Conservation (phyloP, 2,329 filamentous ascomycete genomes). For the Arthroderma sp. region DNA sequence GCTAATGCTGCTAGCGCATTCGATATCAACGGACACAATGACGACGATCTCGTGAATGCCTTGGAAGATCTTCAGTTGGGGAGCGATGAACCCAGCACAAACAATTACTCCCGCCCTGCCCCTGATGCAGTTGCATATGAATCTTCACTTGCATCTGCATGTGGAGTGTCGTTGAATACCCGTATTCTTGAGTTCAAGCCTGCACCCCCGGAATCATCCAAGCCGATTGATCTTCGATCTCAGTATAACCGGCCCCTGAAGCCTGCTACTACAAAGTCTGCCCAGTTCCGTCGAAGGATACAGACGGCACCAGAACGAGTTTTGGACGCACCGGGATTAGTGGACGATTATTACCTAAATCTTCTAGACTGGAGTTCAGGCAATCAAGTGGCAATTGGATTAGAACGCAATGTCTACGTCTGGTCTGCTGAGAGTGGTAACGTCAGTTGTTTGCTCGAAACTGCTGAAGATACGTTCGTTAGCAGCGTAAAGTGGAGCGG, state of each 20-base stretch:
- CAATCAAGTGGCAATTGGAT: slow-evolving; percentile 94
- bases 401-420: slow-evolving; percentile 94
- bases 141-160: slow-evolving; percentile 77
- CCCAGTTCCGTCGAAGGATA: slow-evolving; percentile 82
- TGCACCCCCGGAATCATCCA: slow-evolving; percentile 91
- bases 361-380: slow-evolving; percentile 94
- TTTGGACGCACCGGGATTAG: slow-evolving; percentile 84
- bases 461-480: slow-evolving; percentile 80
- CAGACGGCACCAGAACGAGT: slow-evolving; percentile 92
- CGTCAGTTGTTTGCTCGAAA: slow-evolving; percentile 80
- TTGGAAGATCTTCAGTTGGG: slow-evolving; percentile 69
- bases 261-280: slow-evolving; percentile 56
- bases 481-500: slow-evolving; percentile 98
- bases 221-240: slow-evolving; percentile 90
- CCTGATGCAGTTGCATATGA: slow-evolving; percentile 85
- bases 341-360: slow-evolving; percentile 99
- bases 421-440: slow-evolving; percentile 93
- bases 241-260: slow-evolving; percentile 97
- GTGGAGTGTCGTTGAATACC: slow-evolving; percentile 83
- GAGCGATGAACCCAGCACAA: slow-evolving; percentile 53
- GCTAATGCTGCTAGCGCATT: slow-evolving; percentile 59
- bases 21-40: slow-evolving; percentile 46
- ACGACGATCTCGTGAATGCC: slow-evolving; percentile 60
- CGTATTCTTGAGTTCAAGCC: slow-evolving; percentile 98
- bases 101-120: slow-evolving; percentile 60